Percentiles rank a stretch among this genome's conserved stretches.
Evolutionary conservation across 2,329 filamentous ascomycete genomes (phyloP).

Genomic region (Clonostachys chloroleuca): DNA sequence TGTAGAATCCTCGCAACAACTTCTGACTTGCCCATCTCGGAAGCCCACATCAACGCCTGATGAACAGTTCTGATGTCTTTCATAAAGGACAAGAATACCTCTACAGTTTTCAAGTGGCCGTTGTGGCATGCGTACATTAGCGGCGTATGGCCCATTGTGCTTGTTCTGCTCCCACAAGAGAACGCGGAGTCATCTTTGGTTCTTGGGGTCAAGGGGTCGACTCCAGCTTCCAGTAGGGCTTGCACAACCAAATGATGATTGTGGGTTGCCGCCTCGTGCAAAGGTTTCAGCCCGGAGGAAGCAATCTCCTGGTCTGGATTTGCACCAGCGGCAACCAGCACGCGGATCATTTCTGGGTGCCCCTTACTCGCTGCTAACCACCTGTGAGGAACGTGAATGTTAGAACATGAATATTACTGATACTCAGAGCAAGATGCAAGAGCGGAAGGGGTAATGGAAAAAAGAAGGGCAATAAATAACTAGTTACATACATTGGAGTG

Average conservation of each 20-base stretch:
- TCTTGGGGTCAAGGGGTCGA: background rate
- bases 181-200: too few relatives aligned
- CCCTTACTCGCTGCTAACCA: too few relatives aligned
- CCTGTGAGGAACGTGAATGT: too few relatives aligned
- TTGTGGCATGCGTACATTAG: background rate
- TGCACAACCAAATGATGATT: background rate
- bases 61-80: background rate
- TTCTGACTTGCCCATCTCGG: background rate
- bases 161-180: too few relatives aligned
- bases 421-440: too few relatives aligned
- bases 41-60: background rate
- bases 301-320: background rate
- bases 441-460: too few relatives aligned
- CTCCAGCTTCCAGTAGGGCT: background rate
- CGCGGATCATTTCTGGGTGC: background rate
- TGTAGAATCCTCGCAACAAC: background rate
- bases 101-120: background rate
- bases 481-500: background rate
- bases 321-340: background rate
- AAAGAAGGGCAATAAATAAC: too few relatives aligned
- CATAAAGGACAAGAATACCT: background rate
- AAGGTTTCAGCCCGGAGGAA: background rate
- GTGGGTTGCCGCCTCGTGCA: background rate
- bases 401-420: too few relatives aligned
- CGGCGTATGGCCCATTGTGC: background rate